Percentiles rank a stretch among this genome's conserved stretches.
These are phyloP conservation scores for Tulasnella sp. DNA, from an alignment of 768 basidiomycete species.

Conservation along the genomic window DNA sequence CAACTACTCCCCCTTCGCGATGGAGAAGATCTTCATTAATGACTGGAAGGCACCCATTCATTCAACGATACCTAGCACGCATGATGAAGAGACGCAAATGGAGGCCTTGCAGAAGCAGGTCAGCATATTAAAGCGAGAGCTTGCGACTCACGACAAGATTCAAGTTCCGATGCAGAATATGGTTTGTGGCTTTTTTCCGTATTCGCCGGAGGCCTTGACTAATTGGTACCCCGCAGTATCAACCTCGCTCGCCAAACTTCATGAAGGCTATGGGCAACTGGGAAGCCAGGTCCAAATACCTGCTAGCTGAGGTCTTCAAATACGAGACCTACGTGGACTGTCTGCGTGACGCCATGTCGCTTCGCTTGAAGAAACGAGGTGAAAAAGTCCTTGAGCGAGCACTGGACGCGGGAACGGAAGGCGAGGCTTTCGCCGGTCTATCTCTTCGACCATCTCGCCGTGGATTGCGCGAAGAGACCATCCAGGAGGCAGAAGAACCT, in stretches of 20 bases:
- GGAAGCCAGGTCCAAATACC: constrained; percentile 84
- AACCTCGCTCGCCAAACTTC: constrained; percentile 63
- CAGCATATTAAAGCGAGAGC: constrained; percentile 60
- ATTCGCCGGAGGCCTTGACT: background rate
- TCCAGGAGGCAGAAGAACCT: constrained; percentile 23
- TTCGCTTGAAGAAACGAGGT: constrained; percentile 82
- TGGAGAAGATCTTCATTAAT: constrained; percentile 67
- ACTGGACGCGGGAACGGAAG: constrained; percentile 27
- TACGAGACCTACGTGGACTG: constrained; percentile 94
- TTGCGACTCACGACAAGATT: constrained; percentile 75
- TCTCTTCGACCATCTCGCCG: background rate
- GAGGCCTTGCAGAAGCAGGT: constrained; percentile 85
- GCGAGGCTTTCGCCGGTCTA: background rate
- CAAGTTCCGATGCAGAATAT: constrained; percentile 73
- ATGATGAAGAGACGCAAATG: constrained; percentile 89
- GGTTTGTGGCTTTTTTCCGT: constrained; percentile 38
- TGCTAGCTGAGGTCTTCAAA: constrained; percentile 88
- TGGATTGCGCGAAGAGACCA: constrained; percentile 19
- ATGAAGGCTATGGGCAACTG: constrained; percentile 80
- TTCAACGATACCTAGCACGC: constrained; percentile 70
- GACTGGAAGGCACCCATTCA: constrained; percentile 93
- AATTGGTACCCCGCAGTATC: constrained; percentile 49
- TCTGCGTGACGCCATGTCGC: constrained; percentile 68
- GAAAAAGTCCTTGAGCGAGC: constrained; percentile 71
- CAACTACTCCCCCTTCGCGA: constrained; percentile 57